These are phyloP conservation scores for Stellera chamaejasme DNA, from an alignment of 345 rosid genomes.

Conservation along the genomic window DNA sequence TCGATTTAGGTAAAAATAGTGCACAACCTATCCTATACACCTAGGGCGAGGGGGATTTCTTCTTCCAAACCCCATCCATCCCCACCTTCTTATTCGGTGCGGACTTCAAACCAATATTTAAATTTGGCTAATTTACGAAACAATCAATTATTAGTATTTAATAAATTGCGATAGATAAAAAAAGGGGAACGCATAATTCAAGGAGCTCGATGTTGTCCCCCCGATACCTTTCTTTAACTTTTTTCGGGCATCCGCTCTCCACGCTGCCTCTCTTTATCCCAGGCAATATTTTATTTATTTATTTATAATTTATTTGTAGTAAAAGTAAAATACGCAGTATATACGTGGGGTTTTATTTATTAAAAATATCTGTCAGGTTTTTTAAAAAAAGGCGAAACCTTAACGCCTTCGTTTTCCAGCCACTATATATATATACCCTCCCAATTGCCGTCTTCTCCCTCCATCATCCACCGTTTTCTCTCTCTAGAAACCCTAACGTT, in stretches of 20 bases:
- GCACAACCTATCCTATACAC: too few relatives aligned
- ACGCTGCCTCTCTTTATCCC: conserved; percentile 33
- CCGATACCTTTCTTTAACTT: conserved; percentile 6
- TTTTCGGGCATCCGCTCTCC: conserved; percentile 17
- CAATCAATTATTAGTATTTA: too few relatives aligned
- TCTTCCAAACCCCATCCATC: not conserved
- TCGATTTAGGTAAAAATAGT: too few relatives aligned
- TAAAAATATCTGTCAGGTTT: too few relatives aligned
- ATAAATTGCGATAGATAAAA: not conserved
- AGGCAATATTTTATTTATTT: not conserved
- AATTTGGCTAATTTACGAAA: conserved; percentile 27
- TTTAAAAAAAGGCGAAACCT: conserved; percentile 5
- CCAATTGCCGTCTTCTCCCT: conserved; percentile 14
- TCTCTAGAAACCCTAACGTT: conserved; percentile 17
- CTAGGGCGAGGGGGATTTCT: too few relatives aligned
- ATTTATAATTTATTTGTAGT: not conserved
- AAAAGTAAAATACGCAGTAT: not conserved
- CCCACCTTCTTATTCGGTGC: conserved; percentile 18
- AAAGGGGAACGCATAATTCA: not conserved
- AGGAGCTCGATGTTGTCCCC: conserved; percentile 15
- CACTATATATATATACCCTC: conserved; percentile 37
- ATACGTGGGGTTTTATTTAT: not conserved
- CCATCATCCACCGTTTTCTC: conserved; percentile 17
- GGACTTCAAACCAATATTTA: conserved; percentile 30
- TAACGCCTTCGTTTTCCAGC: conserved; percentile 2